phyloP scores from a whole-genome alignment of 768 basidiomycete species.

The Phallus indusiatus region DNA sequence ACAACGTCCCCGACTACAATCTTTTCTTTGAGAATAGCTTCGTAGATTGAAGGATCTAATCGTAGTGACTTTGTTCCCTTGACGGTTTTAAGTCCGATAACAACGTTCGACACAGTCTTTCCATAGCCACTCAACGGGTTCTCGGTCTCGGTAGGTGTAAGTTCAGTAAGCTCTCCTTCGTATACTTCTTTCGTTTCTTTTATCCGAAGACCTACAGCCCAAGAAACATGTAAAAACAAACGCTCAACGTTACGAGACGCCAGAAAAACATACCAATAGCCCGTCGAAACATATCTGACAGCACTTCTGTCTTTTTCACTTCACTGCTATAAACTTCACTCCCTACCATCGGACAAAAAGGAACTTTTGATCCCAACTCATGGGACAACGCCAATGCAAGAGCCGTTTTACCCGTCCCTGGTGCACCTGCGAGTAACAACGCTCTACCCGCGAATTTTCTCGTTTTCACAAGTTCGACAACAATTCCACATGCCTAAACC shows the following conservation, averaged over 20 bases:
- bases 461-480: conserved; percentile 82
- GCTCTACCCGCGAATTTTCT: conserved; percentile 93
- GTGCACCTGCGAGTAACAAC: conserved; percentile 85
- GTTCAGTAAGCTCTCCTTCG: conserved; percentile 95
- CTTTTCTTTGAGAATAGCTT: conserved; percentile 95
- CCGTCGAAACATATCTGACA: conserved; percentile 88
- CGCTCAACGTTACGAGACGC: conserved; percentile 11
- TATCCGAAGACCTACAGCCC: conserved; percentile 72
- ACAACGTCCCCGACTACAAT: conserved; percentile 95
- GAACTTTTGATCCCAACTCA: conserved; percentile 89
- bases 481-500: conserved; percentile 77
- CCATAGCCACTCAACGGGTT: conserved; percentile 97
- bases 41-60: conserved; percentile 91
- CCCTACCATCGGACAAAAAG: conserved; percentile 98
- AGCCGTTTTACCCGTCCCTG: conserved; percentile 97
- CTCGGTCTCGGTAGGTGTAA: conserved; percentile 93
- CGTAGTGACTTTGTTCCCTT: conserved; percentile 91
- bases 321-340: conserved; percentile 94
- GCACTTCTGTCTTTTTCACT: conserved; percentile 98
- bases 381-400: conserved; percentile 92
- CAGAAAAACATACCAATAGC: conserved; percentile 71
- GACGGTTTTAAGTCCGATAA: conserved; percentile 91
- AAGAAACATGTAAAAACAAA: not conserved
- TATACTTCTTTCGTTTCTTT: conserved; percentile 99
- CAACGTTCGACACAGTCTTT: conserved; percentile 96